Percentiles rank a stretch among this genome's conserved stretches.
phyloP scores from a whole-genome alignment of 345 rosid genomes.

The Eucalyptus dawsonii region DNA sequence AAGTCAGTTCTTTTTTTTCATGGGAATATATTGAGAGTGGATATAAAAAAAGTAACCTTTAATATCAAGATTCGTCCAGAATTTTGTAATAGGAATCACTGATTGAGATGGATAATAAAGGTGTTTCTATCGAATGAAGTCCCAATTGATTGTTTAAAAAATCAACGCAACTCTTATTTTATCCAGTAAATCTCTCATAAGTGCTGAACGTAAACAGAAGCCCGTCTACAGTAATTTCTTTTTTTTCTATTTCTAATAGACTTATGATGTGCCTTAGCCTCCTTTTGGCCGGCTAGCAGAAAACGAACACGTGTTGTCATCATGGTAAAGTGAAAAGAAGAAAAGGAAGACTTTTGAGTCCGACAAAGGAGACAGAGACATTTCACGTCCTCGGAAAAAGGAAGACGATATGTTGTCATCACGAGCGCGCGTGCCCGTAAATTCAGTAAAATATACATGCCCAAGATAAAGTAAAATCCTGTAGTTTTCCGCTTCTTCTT shows the following conservation, averaged over 20 bases:
- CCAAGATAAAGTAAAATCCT: background rate
- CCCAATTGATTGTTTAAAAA: too few relatives aligned
- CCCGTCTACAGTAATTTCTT: background rate
- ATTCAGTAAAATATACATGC: background rate
- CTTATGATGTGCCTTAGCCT: background rate
- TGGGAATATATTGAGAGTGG: background rate
- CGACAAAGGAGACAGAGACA: background rate
- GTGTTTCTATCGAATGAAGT: background rate
- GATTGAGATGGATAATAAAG: too few relatives aligned
- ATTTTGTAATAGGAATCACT: background rate
- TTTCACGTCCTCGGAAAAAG: background rate
- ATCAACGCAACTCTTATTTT: background rate
- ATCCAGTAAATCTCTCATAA: background rate
- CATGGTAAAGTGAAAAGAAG: background rate
- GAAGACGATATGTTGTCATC: rapidly evolving
- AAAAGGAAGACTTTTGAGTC: background rate
- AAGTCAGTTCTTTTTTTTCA: too few relatives aligned
- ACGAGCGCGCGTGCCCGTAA: background rate
- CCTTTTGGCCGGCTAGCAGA: background rate
- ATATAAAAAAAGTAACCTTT: too few relatives aligned
- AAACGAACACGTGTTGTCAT: background rate
- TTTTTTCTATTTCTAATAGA: background rate
- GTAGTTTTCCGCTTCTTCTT: background rate
- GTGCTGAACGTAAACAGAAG: background rate
- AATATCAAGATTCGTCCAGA: background rate